Evolutionary conservation across 139 green algal species (phyloP).

Genomic region (Chlamydomonas incerta): DNA sequence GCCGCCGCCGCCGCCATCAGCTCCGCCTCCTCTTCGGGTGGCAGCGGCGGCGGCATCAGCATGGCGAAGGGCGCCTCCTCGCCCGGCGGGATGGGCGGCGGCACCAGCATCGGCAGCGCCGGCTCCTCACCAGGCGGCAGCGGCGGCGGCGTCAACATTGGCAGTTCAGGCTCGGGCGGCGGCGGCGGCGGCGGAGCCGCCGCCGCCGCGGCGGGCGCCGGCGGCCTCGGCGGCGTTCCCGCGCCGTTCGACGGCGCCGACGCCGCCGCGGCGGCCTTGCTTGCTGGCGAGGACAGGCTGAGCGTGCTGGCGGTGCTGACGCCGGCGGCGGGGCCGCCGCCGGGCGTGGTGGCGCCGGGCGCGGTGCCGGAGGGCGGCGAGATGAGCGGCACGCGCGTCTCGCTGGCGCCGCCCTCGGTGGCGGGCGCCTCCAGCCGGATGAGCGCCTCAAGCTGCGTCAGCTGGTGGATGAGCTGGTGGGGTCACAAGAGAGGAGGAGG

Average conservation of each 20-base stretch:
- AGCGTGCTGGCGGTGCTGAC: too few relatives aligned
- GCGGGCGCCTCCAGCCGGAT: slow-evolving; percentile 18
- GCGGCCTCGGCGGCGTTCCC: not conserved
- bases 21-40: not conserved
- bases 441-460: slow-evolving; percentile 32
- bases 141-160: not conserved
- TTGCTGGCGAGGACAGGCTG: too few relatives aligned
- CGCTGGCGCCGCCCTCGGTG: not conserved
- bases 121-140: not conserved
- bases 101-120: not conserved
- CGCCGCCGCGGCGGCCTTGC: too few relatives aligned
- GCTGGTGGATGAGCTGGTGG: slow-evolving; percentile 32
- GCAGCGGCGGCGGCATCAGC: not conserved
- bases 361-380: not conserved
- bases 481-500: too few relatives aligned
- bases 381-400: slow-evolving; percentile 17
- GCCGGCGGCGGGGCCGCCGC: too few relatives aligned
- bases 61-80: not conserved
- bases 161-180: not conserved
- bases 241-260: not conserved
- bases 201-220: not conserved
- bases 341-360: not conserved
- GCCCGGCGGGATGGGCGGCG: too few relatives aligned
- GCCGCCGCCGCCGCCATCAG: not conserved
- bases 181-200: not conserved